Evolutionary conservation across 1,139 yeast species (phyloP), one percentile per base, ranked within the genome.

Genomic region (Lodderomyces elongisporus): DNA sequence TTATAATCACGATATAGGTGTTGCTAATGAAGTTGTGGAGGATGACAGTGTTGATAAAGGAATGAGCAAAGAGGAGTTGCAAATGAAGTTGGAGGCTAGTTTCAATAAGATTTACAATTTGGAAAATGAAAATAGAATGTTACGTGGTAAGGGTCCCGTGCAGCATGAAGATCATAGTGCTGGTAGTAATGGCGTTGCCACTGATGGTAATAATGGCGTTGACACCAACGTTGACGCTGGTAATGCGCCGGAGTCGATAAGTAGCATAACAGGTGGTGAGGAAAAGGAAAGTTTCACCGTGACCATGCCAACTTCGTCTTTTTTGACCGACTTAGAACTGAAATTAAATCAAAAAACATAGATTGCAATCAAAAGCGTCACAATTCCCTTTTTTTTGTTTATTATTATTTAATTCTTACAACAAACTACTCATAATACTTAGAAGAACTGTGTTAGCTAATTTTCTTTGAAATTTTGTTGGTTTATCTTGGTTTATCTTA

Each of bases 31-130:
- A 13, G 26, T 10, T 7, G 26, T 7, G 14, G 14, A 24, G 14
- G 26, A 24, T 10, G 26, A 24, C 12, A 24, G 10, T 10, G 26
- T n/a, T 10, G 26, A 24, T 10, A n/a, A 20, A 20, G 22, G 22
- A 20, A 15, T 12, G 28, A 25, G 13, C 18, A 26, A 39, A 32
- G 65, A 60, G 25, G 67, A 63, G 24, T 49, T 68, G 20, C 59
- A 53, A 30, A 31, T 48, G 8, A 60, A 54, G 34, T 47, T 68
- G 16, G 74, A 68, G 42, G 71, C 65, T 30, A 67, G 66, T 36
- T 56, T 66, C 37, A 56, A 54, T 37, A 51, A 63, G 33, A 56
- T 66, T 12, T 66, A 66, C 45, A 57, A 45, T 37, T 48, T 62
- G 32, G 67, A 62, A 38, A 48, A 45, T 31, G 64, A 60, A 35